Conservation (phyloP, 768 basidiomycete genomes). For the Termitomyces sp. region DNA sequence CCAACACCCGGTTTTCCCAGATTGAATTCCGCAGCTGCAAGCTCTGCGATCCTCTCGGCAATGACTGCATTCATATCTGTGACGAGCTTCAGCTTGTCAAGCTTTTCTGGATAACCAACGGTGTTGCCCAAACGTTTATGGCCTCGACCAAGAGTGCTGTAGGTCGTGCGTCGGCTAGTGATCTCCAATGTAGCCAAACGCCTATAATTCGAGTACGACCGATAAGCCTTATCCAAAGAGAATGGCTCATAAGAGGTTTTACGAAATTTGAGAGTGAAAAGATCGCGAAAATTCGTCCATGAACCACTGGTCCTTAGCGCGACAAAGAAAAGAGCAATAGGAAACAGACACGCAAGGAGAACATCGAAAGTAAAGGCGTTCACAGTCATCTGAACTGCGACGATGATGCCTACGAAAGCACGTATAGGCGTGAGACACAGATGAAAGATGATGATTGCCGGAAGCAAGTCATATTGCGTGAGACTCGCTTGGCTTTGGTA, state of each 20-base stretch:
- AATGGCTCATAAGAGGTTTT: constrained; percentile 29
- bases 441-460: no score
- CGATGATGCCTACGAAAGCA: no score
- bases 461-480: no score
- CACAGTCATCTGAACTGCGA: neutral
- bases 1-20: constrained; percentile 11
- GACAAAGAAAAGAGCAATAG: constrained; percentile 30
- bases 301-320: constrained; percentile 18
- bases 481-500: no score
- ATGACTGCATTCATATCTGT: constrained; percentile 35
- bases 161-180: constrained; percentile 36
- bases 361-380: constrained; percentile 28
- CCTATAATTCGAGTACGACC: constrained; percentile 41
- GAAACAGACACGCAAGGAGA: constrained; percentile 34
- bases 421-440: no score
- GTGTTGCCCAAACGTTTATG: constrained; percentile 47
- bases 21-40: constrained; percentile 28
- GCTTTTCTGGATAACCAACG: constrained; percentile 53
- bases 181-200: constrained; percentile 39
- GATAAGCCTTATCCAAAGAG: constrained; percentile 40
- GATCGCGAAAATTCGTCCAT: constrained; percentile 22
- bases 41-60: constrained; percentile 35
- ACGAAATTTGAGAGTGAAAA: constrained; percentile 21
- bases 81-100: constrained; percentile 39
- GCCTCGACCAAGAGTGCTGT: constrained; percentile 36